A percentile compares a stretch with the other conserved stretches of the same genome.
Evolutionary conservation across 1,284 basidiomycete genomes (phyloP).

Genomic region (Mycena citricolor): DNA sequence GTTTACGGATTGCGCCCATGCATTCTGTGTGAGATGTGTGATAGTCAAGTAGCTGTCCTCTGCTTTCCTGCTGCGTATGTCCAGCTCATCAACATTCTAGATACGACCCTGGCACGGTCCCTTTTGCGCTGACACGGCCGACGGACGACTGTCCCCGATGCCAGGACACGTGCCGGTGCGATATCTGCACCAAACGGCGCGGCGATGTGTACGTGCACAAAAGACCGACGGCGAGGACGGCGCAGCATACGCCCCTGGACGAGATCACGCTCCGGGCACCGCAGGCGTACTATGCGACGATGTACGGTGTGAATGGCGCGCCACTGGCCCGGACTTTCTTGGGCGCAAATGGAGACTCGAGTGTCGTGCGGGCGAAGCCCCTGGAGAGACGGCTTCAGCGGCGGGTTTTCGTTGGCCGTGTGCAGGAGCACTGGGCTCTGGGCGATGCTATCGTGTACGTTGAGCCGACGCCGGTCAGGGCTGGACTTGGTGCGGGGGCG

Average conservation of each 20-base stretch:
- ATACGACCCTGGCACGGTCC: constrained; percentile 6
- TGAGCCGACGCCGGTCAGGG: constrained; percentile 6
- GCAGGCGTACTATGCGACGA: constrained; percentile 4
- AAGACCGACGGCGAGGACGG: background rate
- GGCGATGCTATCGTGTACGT: constrained; percentile 8
- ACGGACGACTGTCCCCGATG: constrained; percentile 8
- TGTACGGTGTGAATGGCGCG: constrained; percentile 13
- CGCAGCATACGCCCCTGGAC: constrained; percentile 1
- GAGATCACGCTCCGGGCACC: constrained; percentile 11
- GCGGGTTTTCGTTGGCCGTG: constrained; percentile 14
- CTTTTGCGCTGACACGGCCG: constrained; percentile 1
- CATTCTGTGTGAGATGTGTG: constrained; percentile 15
- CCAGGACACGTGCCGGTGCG: constrained; percentile 12
- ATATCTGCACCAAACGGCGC: constrained; percentile 7
- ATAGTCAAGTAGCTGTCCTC: constrained; percentile 14
- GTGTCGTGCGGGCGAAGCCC: constrained; percentile 1
- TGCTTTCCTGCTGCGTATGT: background rate
- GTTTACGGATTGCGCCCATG: constrained; percentile 6
- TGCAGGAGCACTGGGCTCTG: constrained; percentile 13
- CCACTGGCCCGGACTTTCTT: constrained; percentile 8
- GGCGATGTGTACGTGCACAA: constrained; percentile 7
- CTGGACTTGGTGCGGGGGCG: too few species aligned
- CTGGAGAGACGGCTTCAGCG: background rate
- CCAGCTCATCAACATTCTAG: constrained; percentile 1
- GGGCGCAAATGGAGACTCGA: constrained; percentile 8